These are phyloP conservation scores for Eutrema yunnanense DNA, from an alignment of 345 rosid genomes.

Conservation along the genomic window DNA sequence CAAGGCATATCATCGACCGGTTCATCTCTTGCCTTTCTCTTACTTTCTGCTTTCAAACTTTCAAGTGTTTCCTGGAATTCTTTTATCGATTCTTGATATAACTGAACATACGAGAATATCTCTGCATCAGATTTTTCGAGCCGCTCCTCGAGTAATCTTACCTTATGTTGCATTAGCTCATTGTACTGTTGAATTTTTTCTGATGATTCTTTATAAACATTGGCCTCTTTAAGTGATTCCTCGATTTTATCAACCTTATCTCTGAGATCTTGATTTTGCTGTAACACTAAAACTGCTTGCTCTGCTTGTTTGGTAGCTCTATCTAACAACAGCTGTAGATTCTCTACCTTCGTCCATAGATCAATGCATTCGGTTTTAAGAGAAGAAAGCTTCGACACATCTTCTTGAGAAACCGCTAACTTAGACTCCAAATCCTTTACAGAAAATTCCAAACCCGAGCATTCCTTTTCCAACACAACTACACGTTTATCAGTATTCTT, in stretches of 20 bases:
- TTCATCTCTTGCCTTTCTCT: conserved; percentile 48
- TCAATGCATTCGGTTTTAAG: conserved; percentile 67
- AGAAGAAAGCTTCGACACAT: conserved; percentile 54
- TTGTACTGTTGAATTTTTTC: conserved; percentile 70
- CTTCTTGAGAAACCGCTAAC: conserved; percentile 60
- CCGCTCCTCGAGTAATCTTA: conserved; percentile 73
- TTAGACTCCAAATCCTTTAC: conserved; percentile 70
- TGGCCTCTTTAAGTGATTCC: conserved; percentile 71
- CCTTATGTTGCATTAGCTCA: conserved; percentile 82
- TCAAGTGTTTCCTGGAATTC: conserved; percentile 84
- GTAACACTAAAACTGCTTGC: conserved; percentile 66
- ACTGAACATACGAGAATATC: conserved; percentile 59
- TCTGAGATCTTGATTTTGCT: conserved; percentile 78
- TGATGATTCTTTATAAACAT: conserved; percentile 58
- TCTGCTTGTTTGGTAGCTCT: conserved; percentile 79
- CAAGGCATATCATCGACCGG: conserved; percentile 78
- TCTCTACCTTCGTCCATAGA: conserved; percentile 67
- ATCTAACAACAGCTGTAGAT: conserved; percentile 55
- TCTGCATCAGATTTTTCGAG: conserved; percentile 87
- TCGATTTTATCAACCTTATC: conserved; percentile 81
- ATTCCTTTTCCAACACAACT: conserved; percentile 58
- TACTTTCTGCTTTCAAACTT: conserved; percentile 75
- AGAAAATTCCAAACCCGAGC: conserved; percentile 53
- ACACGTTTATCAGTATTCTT: conserved; percentile 65
- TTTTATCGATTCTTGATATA: conserved; percentile 77